Evolutionary conservation across 495 filamentous ascomycete species (phyloP), one percentile per base, ranked within the genome.

Genomic region (Daldinia grandis): DNA sequence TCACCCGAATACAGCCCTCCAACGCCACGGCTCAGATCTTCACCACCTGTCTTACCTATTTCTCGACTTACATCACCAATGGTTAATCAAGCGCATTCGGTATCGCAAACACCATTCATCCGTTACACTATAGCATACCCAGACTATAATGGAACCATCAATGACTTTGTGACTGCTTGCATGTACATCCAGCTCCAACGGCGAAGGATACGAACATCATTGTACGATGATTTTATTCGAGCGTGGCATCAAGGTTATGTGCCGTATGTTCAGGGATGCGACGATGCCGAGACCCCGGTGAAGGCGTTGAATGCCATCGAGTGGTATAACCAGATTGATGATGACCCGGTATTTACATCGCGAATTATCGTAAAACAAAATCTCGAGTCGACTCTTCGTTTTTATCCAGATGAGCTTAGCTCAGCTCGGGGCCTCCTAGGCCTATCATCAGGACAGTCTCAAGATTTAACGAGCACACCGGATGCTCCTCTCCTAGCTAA

Each of bases 151-250:
- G 89, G 88, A 3, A 84, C 79, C 19, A 78, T 84, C 9, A 62
- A 56, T 0, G 81, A 87, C 64, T 93, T 93, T 55, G 70, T 84
- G 1, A 76, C 81, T 14, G 79, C 86, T 0, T 87, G 90, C 59
- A 77, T 81, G 9, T 87, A 84, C 58, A 78, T 93, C 9, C 78
- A 84, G 25, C 74, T 78, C 24, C 79, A 72, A 24, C 44, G 66
- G 6, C 56, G 62, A 31, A 72, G 60, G 33, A 74, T 77, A 49
- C 68, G 75, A 17, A 76, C 75, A 5, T 76, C 73, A 10, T 65
- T 91, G 0, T 93, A 87, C 77, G 91, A 93, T 74, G 91, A 93
- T 62, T 91, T 91, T 70, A 81, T 93, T 58, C 78, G 83, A 14
- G 80, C 82, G 4, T 83, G 82, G 66, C 75, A 78, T n/a, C 64